phyloP scores from a whole-genome alignment of 441 rosid species.

The Brassica hybrid region DNA sequence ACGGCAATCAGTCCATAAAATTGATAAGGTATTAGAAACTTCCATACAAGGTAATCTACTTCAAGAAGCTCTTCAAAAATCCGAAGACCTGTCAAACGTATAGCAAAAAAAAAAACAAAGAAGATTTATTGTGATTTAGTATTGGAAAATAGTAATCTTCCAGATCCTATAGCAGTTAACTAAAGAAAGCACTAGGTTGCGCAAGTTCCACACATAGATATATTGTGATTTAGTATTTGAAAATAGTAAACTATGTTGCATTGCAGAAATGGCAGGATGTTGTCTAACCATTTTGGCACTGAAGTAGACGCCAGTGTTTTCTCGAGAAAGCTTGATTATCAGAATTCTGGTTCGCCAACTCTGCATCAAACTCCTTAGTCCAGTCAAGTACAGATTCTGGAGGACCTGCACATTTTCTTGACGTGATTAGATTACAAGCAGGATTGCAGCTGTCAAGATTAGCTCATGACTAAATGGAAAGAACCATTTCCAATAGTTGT shows the following conservation, averaged over 20 bases:
- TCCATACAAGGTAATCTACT: slow-evolving; percentile 97
- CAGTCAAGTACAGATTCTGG: slow-evolving; percentile 90
- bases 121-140: too few relatives aligned
- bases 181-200: slow-evolving; percentile 19
- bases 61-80: slow-evolving; percentile 99
- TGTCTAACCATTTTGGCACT: slow-evolving; percentile 92
- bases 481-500: slow-evolving; percentile 98
- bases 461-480: slow-evolving; percentile 8
- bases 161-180: slow-evolving; percentile 21
- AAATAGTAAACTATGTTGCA: slow-evolving; percentile 6
- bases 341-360: slow-evolving; percentile 76
- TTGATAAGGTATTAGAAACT: slow-evolving; percentile 24
- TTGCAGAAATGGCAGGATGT: slow-evolving; percentile 22
- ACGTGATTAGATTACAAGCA: slow-evolving; percentile 40
- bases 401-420: slow-evolving; percentile 63
- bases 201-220: slow-evolving; percentile 8
- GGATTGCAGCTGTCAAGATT: slow-evolving; percentile 20
- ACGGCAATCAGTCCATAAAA: slow-evolving; percentile 21
- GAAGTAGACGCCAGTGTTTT: slow-evolving; percentile 99
- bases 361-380: slow-evolving; percentile 90
- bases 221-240: not conserved
- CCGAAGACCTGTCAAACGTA: slow-evolving; percentile 83
- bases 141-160: too few relatives aligned
- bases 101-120: slow-evolving; percentile 21
- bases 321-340: slow-evolving; percentile 93